Evolutionary conservation across 2,329 filamentous ascomycete genomes (phyloP), one percentile per base, ranked within the genome.

Genomic region (Hypocreales sp.): DNA sequence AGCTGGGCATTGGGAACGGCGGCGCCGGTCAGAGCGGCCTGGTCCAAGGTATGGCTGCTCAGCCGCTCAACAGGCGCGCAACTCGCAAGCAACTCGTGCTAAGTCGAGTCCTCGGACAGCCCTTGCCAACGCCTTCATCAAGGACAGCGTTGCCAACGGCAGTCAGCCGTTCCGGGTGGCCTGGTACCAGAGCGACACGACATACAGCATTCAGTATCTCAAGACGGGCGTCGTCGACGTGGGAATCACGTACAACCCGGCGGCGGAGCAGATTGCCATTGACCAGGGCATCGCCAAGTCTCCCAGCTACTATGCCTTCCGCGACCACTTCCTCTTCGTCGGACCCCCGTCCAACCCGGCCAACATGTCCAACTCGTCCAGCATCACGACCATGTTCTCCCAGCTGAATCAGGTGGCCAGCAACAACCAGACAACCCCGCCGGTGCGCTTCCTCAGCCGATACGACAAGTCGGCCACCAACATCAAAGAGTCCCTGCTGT

Each of bases 401-500:
- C 4, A 14, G 9, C 11, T 28, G 7, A 18, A 10, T 7, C 19
- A 23, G 55, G 46, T 50, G 4, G 51, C 51, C 1, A 45, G 55
- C 20, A 46, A 40, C 2, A 42, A 40, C 4, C 35, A 33, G 0
- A 51, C 48, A 0, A 35, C 44, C 3, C 39, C 46, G 0, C 46
- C 50, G 0, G 49, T 58, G 3, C 48, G 55, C 10, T 63, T 61
- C 28, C 39, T 61, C 8, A 53, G 44, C 17, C 49, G 60, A 1
- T 64, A 50, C 26, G 60, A 63, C 33, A 63, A 62, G 37, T 61
- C 56, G 3, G 59, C 60, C 0, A 61, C 56, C 4, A 63, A 61
- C 32, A 60, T 63, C 26, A 60, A 60, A 31, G 60, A 63, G 27
- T 53, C 54, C 0, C 35, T 48, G 20, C 39, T 62, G 3, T 64